Evolutionary conservation across 108 stramenopile species (phyloP), one percentile per base, ranked within the genome.

Genomic region (Cyclotella distinguenda): DNA sequence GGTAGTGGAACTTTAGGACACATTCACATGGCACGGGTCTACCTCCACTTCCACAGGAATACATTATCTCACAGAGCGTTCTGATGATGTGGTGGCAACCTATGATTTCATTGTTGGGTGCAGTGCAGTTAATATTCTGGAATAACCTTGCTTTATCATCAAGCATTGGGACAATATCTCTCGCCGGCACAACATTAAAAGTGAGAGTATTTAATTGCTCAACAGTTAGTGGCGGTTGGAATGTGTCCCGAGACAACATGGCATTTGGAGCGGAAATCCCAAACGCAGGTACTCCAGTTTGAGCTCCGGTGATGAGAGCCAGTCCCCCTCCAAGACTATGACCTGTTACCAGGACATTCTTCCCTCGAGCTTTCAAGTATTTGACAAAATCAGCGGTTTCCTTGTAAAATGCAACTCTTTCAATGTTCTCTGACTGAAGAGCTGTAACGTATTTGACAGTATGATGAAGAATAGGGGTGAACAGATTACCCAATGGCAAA

Each of bases 21-120:
- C 88, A 93, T 48, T 86, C 81, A 55, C 91, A 93, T 25, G 82
- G 50, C 2, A 73, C 77, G 21, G 88, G 88, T 3, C 86, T 57
- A 27, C 44, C 38, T 4, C 69, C 60, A 33, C 74, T 61, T 8
- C 91, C 91, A 69, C 91, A 93, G 11, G 70, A 83, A 56, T 75
- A 84, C 18, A 56, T 57, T 13, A 85, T 66, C 68, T 93, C 91
- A 64, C 91, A 92, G 13, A 87, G 34, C 1, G 78, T 49, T 12
- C 91, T 60, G 10, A 57, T 60, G 6, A 64, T 43, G 16, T 35
- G 45, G 46, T 93, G 91, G 50, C 91, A 93, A 9, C 62, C 84
- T 58, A 73, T 16, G 15, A 83, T 39, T 42, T 84, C 68, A 39
- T 66, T 79, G 23, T 32, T 28, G 2, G 64, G 43, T 18, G 86